Evolutionary conservation across 2,329 filamentous ascomycete genomes (phyloP).

Genomic region (Colletotrichum abscissum): DNA sequence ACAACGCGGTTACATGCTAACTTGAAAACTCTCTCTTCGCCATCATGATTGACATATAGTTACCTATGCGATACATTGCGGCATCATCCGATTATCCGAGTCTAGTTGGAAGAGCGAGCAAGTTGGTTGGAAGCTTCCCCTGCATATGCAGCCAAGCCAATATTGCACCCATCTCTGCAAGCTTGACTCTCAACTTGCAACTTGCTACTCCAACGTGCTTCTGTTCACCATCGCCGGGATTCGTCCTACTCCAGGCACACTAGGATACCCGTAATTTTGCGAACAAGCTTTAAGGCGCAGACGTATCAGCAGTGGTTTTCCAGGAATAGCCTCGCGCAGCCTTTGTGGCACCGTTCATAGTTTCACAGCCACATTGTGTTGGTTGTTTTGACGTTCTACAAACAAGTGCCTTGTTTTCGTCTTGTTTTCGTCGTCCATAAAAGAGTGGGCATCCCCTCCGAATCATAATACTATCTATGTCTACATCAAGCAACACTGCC

Average conservation of each 20-base stretch:
- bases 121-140: background rate
- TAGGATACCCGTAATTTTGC: background rate
- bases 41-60: background rate
- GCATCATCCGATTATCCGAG: background rate
- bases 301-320: background rate
- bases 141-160: background rate
- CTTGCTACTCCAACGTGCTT: background rate
- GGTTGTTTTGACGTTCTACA: too few species aligned
- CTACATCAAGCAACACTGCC: background rate
- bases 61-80: background rate
- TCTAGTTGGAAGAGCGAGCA: background rate
- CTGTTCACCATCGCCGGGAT: too few species aligned
- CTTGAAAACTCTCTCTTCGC: background rate
- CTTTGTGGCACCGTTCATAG: background rate
- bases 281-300: background rate
- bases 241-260: too few species aligned
- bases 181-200: background rate
- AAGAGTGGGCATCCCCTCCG: background rate
- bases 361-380: background rate
- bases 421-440: too few species aligned
- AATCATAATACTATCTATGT: background rate
- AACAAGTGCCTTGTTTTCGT: background rate
- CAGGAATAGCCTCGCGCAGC: background rate
- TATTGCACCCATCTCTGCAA: background rate
- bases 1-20: background rate